phyloP scores from a whole-genome alignment of 495 filamentous ascomycete genomes.

The Melanomma pulvis-pyrius region DNA sequence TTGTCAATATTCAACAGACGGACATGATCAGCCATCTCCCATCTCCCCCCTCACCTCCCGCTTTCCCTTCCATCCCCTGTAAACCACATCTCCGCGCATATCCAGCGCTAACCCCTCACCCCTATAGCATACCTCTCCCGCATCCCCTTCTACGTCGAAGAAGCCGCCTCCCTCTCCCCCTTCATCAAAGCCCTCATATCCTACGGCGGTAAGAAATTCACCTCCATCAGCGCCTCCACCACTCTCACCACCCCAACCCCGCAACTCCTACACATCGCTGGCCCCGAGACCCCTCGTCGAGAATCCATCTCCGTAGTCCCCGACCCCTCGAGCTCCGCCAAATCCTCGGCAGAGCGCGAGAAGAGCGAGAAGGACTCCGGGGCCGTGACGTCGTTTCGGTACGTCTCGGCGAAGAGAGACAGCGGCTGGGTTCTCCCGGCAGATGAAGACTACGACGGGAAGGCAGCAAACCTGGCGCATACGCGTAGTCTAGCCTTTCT shows the following conservation, averaged over 20 bases:
- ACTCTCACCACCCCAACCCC: not conserved
- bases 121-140: conserved; percentile 24
- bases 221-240: conserved; percentile 5
- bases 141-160: conserved; percentile 30
- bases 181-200: conserved; percentile 25
- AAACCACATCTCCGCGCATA: too few species aligned
- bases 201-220: conserved; percentile 11
- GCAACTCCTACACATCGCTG: conserved; percentile 28
- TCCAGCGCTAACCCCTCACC: not conserved
- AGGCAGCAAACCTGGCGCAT: conserved; percentile 52
- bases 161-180: conserved; percentile 13
- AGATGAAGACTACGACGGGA: conserved; percentile 46
- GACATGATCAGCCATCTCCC: too few species aligned
- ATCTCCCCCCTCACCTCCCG: too few species aligned
- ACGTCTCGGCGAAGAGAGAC: conserved; percentile 39
- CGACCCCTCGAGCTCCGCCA: not conserved
- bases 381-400: conserved; percentile 36
- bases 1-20: too few species aligned
- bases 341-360: not conserved
- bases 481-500: conserved; percentile 56
- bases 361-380: too few species aligned
- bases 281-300: not conserved
- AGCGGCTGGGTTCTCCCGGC: conserved; percentile 50
- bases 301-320: conserved; percentile 1
- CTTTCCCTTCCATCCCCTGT: too few species aligned